Base-by-base conservation (phyloP, 2,329 filamentous ascomycete species). In the Setomelanomma holmii region DNA sequence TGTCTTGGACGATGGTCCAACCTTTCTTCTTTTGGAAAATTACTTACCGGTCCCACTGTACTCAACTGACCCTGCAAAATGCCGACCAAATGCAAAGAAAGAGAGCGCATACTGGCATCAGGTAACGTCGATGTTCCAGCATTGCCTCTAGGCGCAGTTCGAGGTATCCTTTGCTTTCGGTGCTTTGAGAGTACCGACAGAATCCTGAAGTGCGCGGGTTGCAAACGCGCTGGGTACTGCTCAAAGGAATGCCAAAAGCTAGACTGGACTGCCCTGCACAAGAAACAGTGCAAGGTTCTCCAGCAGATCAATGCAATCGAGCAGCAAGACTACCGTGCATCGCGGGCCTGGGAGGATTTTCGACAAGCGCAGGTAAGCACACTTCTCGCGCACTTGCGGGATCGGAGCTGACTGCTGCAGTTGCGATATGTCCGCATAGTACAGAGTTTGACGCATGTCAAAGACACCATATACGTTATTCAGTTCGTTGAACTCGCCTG, bases 241-340 rank as follows among this genome's bases (percentile, higher is more conserved):
- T 64, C 61, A 2, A 54, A 56, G 30, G 45, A 53, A 23, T 64
- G 61, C 36, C 61, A 64, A 49, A 62, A 57, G 40, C 43, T 62
- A 4, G 61, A 64, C 38, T 64, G 61, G 61, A 38, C 38, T 2
- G 35, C 51, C 4, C 19, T 51, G 10, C 61, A 64, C 30, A 64
- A 64, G 45, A 56, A 56, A 4, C 56, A 62, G 27, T 64, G 61
- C 46, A 58, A 61, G 40, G 45, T 59, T 17, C 51, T 63, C 19
- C 45, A 53, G 40, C 50, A 45, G 4, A 49, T 59, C 33, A 63
- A 63, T 20, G 41, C 53, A 17, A 34, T 54, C 2, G 60, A 63
- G 22, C 42, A 57, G 22, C 27, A 61, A 39, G 45, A 61, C 21
- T 63, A 63, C 40, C 44, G 53, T 21, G 35, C 34, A 5, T 35